phyloP scores from a whole-genome alignment of 768 basidiomycete genomes.

The Suillus paluster region DNA sequence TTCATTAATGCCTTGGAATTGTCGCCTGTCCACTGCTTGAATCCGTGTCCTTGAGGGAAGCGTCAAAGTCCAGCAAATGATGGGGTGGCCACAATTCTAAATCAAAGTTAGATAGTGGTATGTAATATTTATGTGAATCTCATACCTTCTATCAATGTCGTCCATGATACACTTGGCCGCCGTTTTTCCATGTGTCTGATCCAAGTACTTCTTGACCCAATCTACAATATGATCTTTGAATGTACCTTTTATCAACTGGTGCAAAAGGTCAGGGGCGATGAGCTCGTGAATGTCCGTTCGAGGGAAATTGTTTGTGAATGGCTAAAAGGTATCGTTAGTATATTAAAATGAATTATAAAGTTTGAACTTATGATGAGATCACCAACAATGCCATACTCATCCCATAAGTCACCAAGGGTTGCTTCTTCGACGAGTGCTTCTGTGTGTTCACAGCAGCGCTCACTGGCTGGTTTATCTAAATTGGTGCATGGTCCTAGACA shows the following conservation, averaged over 20 bases:
- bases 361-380: constrained; percentile 26
- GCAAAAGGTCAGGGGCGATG: constrained; percentile 36
- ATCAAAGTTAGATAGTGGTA: too few relatives aligned
- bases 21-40: too few relatives aligned
- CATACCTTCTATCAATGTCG: constrained; percentile 37
- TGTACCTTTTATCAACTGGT: constrained; percentile 41
- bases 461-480: background rate
- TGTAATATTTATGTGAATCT: background rate
- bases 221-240: constrained; percentile 45
- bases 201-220: constrained; percentile 37
- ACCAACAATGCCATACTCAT: constrained; percentile 23
- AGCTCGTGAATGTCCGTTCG: constrained; percentile 40
- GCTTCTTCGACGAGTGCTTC: constrained; percentile 17
- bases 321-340: constrained; percentile 24
- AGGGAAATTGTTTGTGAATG: constrained; percentile 40
- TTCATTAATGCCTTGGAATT: too few relatives aligned
- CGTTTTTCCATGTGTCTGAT: constrained; percentile 15
- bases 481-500: background rate
- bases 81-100: too few relatives aligned
- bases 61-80: too few relatives aligned
- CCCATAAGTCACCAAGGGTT: constrained; percentile 21
- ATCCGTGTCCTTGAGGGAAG: too few relatives aligned
- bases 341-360: background rate
- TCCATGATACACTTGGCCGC: constrained; percentile 27
- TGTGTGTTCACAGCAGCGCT: constrained; percentile 24